Base-by-base conservation (phyloP, 192 early-diverging fungal species). In the Backusella luteola region DNA sequence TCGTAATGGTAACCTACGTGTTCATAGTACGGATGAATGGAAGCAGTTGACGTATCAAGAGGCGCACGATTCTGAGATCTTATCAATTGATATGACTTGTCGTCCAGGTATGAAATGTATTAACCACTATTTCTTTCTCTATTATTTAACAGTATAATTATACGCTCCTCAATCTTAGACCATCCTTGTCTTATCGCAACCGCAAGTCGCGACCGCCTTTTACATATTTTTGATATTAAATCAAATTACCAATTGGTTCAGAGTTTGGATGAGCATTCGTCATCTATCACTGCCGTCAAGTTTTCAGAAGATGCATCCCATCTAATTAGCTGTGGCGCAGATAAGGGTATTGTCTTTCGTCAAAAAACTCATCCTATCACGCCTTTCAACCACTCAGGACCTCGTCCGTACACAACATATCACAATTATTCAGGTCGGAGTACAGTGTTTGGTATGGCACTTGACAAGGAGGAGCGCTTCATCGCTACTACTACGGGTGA, bases 191-290 rank as follows among this genome's bases (percentile, higher is more conserved):
- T 93, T 32, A 79, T 95, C 35, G 94, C 92, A 4, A 94, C 93
- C 8, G 91, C 89, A 34, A 89, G 91, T 75, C 85, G 94, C 23
- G 94, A 96, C 78, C 84, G 94, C 75, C 73, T 93, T 7, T 72
- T 96, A 14, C 93, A 96, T 71, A 79, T 96, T 6, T 96, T 94
- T 83, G 88, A 94, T 79, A 81, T 90, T 14, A 70, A 73, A 2
- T 78, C 76, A 29, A 77, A 89, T 32, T 93, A 89, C 63, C 83
- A 89, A n/a, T 77, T 95, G 19, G 80, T 93, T 19, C 91, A 94
- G 67, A 95, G 93, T 29, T 78, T 96, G 46, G 94, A 94, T 49
- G 94, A 95, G 68, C 94, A 96, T 73, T 93, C 94, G 42, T 93
- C 93, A 0, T 93, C 94, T 0, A 91, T 96, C 3, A 94, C 92